Conservation (phyloP, 2,329 filamentous ascomycete species). For the Penicillium sp. region DNA sequence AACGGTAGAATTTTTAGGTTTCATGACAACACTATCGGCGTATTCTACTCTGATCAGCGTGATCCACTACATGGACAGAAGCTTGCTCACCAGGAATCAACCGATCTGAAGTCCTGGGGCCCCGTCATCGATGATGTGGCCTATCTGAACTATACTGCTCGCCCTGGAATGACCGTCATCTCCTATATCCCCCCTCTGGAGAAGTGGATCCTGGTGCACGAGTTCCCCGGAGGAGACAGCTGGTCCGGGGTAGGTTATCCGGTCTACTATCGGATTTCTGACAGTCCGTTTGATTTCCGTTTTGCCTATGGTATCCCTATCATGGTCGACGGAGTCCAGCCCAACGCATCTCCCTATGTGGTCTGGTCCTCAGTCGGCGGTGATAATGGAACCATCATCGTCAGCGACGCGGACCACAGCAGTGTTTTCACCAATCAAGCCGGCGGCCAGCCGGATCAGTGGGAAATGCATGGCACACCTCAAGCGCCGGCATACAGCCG, state of each 20-base stretch:
- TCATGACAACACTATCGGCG: slow-evolving; percentile 60
- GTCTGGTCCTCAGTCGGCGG: slow-evolving; percentile 52
- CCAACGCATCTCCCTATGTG: slow-evolving; percentile 47
- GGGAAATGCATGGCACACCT: slow-evolving; percentile 17
- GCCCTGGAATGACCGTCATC: slow-evolving; percentile 68
- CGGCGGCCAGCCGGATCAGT: slow-evolving; percentile 43
- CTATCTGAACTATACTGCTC: slow-evolving; percentile 60
- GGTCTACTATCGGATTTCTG: slow-evolving; percentile 14
- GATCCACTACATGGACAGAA: slow-evolving; percentile 67
- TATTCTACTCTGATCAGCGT: slow-evolving; percentile 71
- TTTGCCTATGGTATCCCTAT: slow-evolving; percentile 37
- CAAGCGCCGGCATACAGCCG: slow-evolving; percentile 34
- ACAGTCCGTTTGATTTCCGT: slow-evolving; percentile 13
- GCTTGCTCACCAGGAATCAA: slow-evolving; percentile 63
- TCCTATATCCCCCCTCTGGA: slow-evolving; percentile 46
- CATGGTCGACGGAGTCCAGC: slow-evolving; percentile 27
- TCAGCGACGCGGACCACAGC: slow-evolving; percentile 44
- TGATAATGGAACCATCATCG: slow-evolving; percentile 49
- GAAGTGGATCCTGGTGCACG: slow-evolving; percentile 13
- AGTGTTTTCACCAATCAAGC: slow-evolving; percentile 51
- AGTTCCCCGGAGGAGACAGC: slow-evolving; percentile 12
- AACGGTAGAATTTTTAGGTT: slow-evolving; percentile 36
- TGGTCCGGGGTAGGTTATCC: slow-evolving; percentile 13
- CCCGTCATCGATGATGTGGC: slow-evolving; percentile 62
- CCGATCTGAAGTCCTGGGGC: slow-evolving; percentile 62